Evolutionary conservation across 352 stramenopile species (phyloP).

Genomic region (Phytopythium litorale): DNA sequence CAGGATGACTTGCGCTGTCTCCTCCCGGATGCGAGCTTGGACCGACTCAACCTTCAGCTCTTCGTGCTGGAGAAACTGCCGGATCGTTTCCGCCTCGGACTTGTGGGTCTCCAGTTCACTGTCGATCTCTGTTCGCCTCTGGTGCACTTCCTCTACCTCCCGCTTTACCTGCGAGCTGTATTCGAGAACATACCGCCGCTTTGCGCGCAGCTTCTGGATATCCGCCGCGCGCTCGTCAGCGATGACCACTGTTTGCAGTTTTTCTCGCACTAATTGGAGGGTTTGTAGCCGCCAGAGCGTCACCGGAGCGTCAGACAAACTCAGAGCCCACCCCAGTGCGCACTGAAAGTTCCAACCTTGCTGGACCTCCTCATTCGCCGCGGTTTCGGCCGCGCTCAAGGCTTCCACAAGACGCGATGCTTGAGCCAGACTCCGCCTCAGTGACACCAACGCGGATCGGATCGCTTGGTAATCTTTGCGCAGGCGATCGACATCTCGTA

Average conservation of each 20-base stretch:
- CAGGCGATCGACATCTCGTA: constrained; percentile 29
- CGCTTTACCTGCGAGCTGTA: constrained; percentile 31
- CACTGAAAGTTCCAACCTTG: background rate
- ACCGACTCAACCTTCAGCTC: constrained; percentile 30
- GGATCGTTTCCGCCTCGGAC: constrained; percentile 21
- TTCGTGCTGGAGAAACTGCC: constrained; percentile 26
- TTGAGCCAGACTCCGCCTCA: background rate
- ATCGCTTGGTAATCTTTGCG: constrained; percentile 23
- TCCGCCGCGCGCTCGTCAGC: constrained; percentile 19
- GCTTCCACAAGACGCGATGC: background rate
- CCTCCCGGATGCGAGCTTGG: constrained; percentile 25
- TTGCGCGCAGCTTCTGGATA: constrained; percentile 39
- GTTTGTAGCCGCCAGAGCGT: no score
- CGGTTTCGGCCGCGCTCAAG: background rate
- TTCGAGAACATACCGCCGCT: constrained; percentile 39
- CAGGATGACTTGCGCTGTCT: constrained; percentile 23
- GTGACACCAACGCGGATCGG: background rate
- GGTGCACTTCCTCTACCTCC: constrained; percentile 23
- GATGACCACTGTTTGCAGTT: constrained; percentile 17
- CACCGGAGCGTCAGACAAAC: background rate
- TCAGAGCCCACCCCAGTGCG: background rate
- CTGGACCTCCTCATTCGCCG: constrained; percentile 10
- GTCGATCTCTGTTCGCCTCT: constrained; percentile 25
- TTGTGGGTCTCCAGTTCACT: constrained; percentile 18
- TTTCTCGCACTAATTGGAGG: constrained; percentile 8